phyloP scores from a whole-genome alignment of 345 rosid species.

The Populus pruinosa region DNA sequence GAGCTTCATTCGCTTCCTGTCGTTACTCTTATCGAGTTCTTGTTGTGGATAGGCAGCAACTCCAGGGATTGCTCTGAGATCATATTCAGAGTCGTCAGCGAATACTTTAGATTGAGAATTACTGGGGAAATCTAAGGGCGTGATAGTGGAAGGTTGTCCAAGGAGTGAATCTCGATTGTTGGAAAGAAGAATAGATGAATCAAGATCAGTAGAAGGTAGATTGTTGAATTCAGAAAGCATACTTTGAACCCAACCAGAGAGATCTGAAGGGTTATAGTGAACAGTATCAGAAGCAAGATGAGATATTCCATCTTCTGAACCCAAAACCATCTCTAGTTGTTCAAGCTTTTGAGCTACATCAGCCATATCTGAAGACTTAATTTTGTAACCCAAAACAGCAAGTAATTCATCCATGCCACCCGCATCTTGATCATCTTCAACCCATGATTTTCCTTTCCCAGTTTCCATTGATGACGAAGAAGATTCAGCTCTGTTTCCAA shows the following conservation, averaged over 20 bases:
- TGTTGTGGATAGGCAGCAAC: constrained; percentile 24
- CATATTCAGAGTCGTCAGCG: constrained; percentile 27
- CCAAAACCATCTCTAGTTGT: constrained; percentile 34
- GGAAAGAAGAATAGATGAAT: not conserved
- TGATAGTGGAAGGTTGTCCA: constrained; percentile 2
- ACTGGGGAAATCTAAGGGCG: not conserved
- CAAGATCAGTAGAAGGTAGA: not conserved
- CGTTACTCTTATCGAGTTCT: constrained; percentile 1
- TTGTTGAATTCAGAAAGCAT: constrained; percentile 32
- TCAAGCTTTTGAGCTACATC: constrained; percentile 34
- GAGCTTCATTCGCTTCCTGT: constrained; percentile 18
- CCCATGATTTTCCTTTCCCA: constrained; percentile 39
- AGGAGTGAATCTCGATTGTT: constrained; percentile 9
- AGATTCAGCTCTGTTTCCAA: constrained; percentile 7
- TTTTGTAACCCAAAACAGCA: constrained; percentile 31
- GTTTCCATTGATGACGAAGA: constrained; percentile 33
- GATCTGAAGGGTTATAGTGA: constrained; percentile 36
- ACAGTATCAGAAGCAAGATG: constrained; percentile 24
- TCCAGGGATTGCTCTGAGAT: constrained; percentile 35
- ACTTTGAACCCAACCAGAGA: constrained; percentile 28
- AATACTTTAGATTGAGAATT: constrained; percentile 5
- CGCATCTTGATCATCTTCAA: constrained; percentile 43
- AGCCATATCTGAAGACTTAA: constrained; percentile 31
- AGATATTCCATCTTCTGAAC: constrained; percentile 23
- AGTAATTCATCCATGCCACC: constrained; percentile 36